A percentile compares a stretch with the other conserved stretches of the same genome.
phyloP scores from a whole-genome alignment of 805 yeast genomes.

The Teunomyces aglyptinius region DNA sequence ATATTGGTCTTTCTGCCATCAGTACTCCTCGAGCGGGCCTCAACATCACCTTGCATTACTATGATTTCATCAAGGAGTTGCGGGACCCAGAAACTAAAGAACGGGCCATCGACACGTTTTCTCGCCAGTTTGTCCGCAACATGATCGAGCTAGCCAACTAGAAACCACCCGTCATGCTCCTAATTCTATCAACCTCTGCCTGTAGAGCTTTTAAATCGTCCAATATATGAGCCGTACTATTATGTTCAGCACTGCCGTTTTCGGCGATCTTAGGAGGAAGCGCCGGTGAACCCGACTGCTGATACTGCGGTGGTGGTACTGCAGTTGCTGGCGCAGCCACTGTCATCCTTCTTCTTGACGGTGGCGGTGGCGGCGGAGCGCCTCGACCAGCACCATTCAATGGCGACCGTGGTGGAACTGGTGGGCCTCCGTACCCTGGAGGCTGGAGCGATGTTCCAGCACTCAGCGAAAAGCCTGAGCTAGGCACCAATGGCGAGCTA shows the following conservation, averaged over 20 bases:
- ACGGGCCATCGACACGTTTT: conserved; percentile 1
- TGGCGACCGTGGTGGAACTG: conserved; percentile 27
- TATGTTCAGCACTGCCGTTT: conserved; percentile 11
- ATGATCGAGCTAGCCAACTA: conserved; percentile 11
- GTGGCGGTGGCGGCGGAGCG: conserved; percentile 43
- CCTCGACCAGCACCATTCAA: not conserved
- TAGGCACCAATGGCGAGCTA: conserved; percentile 11
- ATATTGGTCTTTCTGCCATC: conserved; percentile 13
- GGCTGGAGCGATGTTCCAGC: not conserved
- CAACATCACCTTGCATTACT: conserved; percentile 15
- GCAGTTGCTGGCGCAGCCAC: conserved; percentile 11
- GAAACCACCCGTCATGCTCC: conserved; percentile 46
- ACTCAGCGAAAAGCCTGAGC: not conserved
- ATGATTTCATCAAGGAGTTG: conserved; percentile 7
- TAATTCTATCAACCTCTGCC: conserved; percentile 63
- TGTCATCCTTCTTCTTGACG: conserved; percentile 31
- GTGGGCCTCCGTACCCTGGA: conserved; percentile 6
- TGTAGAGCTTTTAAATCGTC: conserved; percentile 67
- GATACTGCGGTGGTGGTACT: conserved; percentile 19
- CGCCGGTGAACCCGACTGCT: conserved; percentile 20
- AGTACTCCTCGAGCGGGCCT: conserved; percentile 16
- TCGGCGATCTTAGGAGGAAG: conserved; percentile 4
- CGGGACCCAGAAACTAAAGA: not conserved
- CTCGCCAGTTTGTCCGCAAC: not conserved
- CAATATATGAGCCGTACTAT: conserved; percentile 51